Percentiles rank a stretch among this genome's conserved stretches.
These are phyloP conservation scores for Rhizopogon roseolus DNA, from an alignment of 768 basidiomycete genomes.

Conservation along the genomic window DNA sequence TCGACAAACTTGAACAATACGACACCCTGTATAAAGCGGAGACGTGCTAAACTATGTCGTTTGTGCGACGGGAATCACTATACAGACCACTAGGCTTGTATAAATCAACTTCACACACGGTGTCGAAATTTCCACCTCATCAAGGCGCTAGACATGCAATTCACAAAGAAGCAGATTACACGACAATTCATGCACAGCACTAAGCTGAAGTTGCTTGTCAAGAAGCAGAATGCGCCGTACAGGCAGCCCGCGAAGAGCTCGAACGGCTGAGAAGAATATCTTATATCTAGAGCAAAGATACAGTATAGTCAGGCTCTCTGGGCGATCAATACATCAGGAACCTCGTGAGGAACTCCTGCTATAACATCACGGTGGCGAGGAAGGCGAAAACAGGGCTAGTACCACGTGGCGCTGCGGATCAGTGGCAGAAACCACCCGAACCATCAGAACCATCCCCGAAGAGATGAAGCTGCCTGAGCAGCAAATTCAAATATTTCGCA, in stretches of 20 bases:
- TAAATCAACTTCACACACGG: no score
- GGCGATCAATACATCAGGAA: conserved; percentile 27
- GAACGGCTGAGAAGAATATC: conserved; percentile 15
- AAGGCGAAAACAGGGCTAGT: conserved; percentile 1
- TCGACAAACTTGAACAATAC: no score
- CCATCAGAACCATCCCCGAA: conserved; percentile 5
- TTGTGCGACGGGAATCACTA: no score
- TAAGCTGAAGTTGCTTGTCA: conserved; percentile 13
- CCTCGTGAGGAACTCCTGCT: conserved; percentile 17
- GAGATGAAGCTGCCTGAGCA: no score
- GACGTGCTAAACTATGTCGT: no score
- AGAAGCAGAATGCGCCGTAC: conserved; percentile 21
- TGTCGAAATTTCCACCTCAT: no score
- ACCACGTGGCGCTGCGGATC: conserved; percentile 1
- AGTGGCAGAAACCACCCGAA: conserved; percentile 5
- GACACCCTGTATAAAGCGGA: no score
- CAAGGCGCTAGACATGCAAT: conserved; percentile 19
- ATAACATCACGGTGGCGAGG: conserved; percentile 15
- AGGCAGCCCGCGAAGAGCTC: conserved; percentile 16
- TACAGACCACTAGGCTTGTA: no score
- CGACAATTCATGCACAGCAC: conserved; percentile 12
- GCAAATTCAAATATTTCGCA: no score
- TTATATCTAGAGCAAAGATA: background rate
- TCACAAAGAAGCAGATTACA: conserved; percentile 18
- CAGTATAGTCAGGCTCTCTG: conserved; percentile 5